A percentile compares a stretch with the other conserved stretches of the same genome.
These are phyloP conservation scores for Globisporangium apiculatum DNA, from an alignment of 352 stramenopile genomes.

Conservation along the genomic window DNA sequence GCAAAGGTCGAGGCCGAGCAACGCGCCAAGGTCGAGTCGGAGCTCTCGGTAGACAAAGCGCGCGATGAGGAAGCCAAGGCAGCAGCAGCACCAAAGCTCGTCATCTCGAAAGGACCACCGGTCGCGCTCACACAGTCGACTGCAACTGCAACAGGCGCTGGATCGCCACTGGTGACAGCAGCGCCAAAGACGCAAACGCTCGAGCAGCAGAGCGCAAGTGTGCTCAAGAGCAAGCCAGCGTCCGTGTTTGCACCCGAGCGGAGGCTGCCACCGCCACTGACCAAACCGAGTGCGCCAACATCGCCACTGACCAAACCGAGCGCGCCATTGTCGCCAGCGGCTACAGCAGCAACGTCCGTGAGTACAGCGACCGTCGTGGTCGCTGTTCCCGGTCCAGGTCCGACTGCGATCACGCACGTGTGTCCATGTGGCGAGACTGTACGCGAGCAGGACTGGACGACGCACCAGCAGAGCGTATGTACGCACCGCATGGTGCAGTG, in stretches of 20 bases:
- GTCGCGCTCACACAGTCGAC: conserved; percentile 8
- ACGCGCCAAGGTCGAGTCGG: conserved; percentile 12
- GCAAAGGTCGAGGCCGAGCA: conserved; percentile 3
- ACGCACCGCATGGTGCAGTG: conserved; percentile 41
- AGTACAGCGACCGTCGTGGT: too few species aligned
- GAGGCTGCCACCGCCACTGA: conserved; percentile 2
- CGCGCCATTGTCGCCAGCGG: not conserved
- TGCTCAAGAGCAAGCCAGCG: conserved; percentile 18
- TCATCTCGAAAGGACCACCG: conserved; percentile 38
- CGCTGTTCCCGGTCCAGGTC: not conserved
- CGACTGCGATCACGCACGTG: conserved; percentile 9
- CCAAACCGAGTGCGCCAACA: not conserved
- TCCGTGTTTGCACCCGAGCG: conserved; percentile 20
- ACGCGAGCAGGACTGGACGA: conserved; percentile 15
- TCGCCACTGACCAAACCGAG: not conserved
- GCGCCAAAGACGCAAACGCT: conserved; percentile 6
- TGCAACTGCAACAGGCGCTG: not conserved
- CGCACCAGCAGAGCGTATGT: conserved; percentile 26
- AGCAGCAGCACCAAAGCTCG: conserved; percentile 26
- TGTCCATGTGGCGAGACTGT: conserved; percentile 41
- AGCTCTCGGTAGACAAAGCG: conserved; percentile 13
- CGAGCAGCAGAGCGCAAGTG: conserved; percentile 17
- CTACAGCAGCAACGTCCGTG: not conserved
- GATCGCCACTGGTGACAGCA: not conserved
- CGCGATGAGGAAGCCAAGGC: not conserved